phyloP scores from a whole-genome alignment of 2,329 filamentous ascomycete genomes.

The Lasiodiplodia gonubiensis region DNA sequence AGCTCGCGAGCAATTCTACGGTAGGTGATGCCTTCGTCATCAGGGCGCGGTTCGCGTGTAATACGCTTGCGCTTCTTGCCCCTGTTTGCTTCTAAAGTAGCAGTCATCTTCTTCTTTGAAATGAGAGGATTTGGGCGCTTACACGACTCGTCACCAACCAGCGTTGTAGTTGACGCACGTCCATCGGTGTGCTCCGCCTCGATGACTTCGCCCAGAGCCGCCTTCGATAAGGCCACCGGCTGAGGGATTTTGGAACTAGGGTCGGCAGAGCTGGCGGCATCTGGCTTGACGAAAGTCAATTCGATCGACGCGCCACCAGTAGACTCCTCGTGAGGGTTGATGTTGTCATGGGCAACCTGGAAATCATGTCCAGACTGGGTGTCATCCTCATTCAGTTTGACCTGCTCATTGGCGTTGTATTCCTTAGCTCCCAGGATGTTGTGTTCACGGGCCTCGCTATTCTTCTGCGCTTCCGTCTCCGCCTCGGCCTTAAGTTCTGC shows the following conservation, averaged over 20 bases:
- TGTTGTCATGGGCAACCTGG: neutral
- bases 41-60: conserved; percentile 36
- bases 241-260: too few relatives aligned
- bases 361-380: neutral
- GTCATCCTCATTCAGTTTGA: neutral
- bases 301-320: neutral
- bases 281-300: neutral
- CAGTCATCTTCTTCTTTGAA: conserved; percentile 27
- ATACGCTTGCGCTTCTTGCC: conserved; percentile 48
- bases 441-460: neutral
- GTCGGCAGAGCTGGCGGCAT: too few relatives aligned
- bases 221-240: too few relatives aligned
- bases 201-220: neutral
- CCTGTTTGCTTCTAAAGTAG: conserved; percentile 32
- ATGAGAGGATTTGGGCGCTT: neutral
- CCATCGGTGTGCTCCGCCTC: neutral
- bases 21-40: conserved; percentile 33
- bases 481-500: neutral
- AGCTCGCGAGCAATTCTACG: conserved; percentile 33
- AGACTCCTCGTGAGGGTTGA: too few relatives aligned
- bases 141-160: neutral
- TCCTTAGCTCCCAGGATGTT: neutral
- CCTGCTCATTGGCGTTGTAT: neutral
- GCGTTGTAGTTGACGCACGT: neutral
- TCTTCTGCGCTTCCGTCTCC: neutral